A percentile compares a stretch with the other conserved stretches of the same genome.
Conservation (phyloP, 257 asterid genomes). For the Penstemon newberryi region DNA sequence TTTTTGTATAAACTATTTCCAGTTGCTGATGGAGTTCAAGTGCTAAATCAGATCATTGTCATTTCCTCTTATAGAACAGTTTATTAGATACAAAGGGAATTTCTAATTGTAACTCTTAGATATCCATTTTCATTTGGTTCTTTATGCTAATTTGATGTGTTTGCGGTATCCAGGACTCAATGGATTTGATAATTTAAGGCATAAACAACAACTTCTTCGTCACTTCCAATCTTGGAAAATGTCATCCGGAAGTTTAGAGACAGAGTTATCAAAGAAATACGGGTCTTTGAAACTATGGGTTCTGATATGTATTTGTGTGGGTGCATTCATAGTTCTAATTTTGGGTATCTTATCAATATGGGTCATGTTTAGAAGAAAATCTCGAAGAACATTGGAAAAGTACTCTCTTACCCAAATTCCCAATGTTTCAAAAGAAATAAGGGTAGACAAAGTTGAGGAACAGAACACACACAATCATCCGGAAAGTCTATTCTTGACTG, state of each 20-base stretch:
- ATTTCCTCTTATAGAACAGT: background rate
- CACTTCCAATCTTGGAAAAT: constrained; percentile 37
- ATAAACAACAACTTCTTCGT: constrained; percentile 12
- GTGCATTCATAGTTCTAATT: constrained; percentile 67
- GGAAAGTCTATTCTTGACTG: constrained; percentile 46
- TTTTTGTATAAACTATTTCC: background rate
- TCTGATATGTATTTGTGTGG: constrained; percentile 68
- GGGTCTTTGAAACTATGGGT: constrained; percentile 82
- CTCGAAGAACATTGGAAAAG: constrained; percentile 56
- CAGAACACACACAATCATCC: constrained; percentile 44
- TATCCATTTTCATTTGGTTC: constrained; percentile 23
- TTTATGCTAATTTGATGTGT: constrained; percentile 28
- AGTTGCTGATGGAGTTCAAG: background rate
- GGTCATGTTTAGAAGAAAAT: constrained; percentile 58
- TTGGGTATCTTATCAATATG: constrained; percentile 70
- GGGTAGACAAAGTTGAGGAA: constrained; percentile 65
- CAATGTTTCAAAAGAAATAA: constrained; percentile 72
- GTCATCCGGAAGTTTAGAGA: constrained; percentile 55
- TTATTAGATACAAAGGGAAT: constrained; percentile 10
- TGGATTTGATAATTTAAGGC: constrained; percentile 36
- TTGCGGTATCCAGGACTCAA: constrained; percentile 51
- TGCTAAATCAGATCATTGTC: background rate
- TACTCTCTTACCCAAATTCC: constrained; percentile 66
- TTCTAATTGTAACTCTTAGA: background rate
- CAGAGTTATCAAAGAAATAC: constrained; percentile 61